Base-by-base conservation (phyloP, 1,139 yeast genomes). In the Barnettozyma hawaiiensis region DNA sequence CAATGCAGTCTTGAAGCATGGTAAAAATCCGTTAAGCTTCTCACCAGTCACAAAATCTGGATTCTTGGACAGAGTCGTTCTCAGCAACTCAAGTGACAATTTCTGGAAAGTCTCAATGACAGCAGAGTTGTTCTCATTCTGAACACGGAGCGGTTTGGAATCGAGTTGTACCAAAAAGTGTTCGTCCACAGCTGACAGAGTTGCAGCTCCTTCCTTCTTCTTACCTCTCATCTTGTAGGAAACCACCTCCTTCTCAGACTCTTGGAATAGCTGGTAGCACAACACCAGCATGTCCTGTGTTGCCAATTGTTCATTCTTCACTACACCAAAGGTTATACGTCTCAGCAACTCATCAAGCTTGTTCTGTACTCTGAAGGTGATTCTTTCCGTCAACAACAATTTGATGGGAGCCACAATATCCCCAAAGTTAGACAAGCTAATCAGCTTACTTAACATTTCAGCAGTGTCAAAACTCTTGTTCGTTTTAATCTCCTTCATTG, bases 381-480 rank as follows among this genome's bases (percentile, higher is more conserved):
- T 70, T 51, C 78, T 76, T 57, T 85, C 94, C 41, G 70, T 66
- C 35, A 86, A 64, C 47, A 92, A 66, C 4, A 68, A 58, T 56
- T 81, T 81, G 31, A 92, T 68, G 2, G 98, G 98, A 14, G 70
- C 70, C 21, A 92, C 64, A 26, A 94, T 64, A 40, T 65, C 64
- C n/a, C 73, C 69, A 59, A 90, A 85, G 37, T 69, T 64, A 6
- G 70, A 61, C 48, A 90, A 66, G n/a, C 75, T 67, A 34, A 90
- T 75, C 55, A 81, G 78, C 7, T 78, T 63, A 0, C 96, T 75
- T 38, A 90, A 59, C 18, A 89, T 67, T 61, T 90, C 96, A 31
- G 83, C 94, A 7, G 95, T 81, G 53, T 92, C 97, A 59, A 70
- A 85, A 69, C 96, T 84, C 64, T 86, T 89, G 57, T 86, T 86